Percentiles rank a stretch among this genome's conserved stretches.
Conservation (phyloP, 495 filamentous ascomycete species). For the Friedmanniomyces endolithicus region DNA sequence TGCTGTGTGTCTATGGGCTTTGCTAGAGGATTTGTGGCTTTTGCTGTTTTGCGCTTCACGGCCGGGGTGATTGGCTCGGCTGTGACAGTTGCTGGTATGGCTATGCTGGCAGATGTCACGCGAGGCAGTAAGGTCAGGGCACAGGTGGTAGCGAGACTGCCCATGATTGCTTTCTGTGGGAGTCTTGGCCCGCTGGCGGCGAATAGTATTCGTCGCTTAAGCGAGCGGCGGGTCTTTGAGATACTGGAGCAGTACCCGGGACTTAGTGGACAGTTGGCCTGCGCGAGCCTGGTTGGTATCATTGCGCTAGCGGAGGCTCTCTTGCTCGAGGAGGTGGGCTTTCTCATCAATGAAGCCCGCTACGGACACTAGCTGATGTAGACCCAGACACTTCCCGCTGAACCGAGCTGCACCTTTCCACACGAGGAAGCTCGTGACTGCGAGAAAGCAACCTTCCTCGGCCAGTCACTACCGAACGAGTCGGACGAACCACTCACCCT, state of each 20-base stretch:
- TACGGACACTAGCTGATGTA: constrained; percentile 20
- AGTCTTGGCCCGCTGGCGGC: constrained; percentile 32
- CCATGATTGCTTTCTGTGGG: constrained; percentile 34
- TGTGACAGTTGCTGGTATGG: constrained; percentile 30
- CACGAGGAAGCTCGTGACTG: constrained; percentile 21
- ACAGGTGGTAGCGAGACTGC: constrained; percentile 32
- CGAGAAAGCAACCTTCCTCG: constrained; percentile 36
- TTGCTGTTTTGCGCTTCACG: constrained; percentile 33
- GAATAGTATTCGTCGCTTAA: constrained; percentile 23
- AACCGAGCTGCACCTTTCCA: constrained; percentile 1
- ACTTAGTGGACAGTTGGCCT: constrained; percentile 33
- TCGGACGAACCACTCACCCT: constrained; percentile 5
- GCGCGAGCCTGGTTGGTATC: constrained; percentile 31
- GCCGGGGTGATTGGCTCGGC: constrained; percentile 33
- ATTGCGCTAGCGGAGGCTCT: constrained; percentile 29
- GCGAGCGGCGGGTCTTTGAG: constrained; percentile 19
- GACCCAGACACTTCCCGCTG: constrained; percentile 21
- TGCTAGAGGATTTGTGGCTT: constrained; percentile 30
- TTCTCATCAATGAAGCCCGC: not conserved
- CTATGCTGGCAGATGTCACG: constrained; percentile 38
- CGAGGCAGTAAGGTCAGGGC: constrained; percentile 27
- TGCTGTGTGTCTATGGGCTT: constrained; percentile 36
- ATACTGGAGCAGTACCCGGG: constrained; percentile 33
- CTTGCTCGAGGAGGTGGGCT: constrained; percentile 33
- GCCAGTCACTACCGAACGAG: constrained; percentile 18